These are phyloP conservation scores for Globisporangium canariense DNA, from an alignment of 352 stramenopile genomes.

Conservation along the genomic window DNA sequence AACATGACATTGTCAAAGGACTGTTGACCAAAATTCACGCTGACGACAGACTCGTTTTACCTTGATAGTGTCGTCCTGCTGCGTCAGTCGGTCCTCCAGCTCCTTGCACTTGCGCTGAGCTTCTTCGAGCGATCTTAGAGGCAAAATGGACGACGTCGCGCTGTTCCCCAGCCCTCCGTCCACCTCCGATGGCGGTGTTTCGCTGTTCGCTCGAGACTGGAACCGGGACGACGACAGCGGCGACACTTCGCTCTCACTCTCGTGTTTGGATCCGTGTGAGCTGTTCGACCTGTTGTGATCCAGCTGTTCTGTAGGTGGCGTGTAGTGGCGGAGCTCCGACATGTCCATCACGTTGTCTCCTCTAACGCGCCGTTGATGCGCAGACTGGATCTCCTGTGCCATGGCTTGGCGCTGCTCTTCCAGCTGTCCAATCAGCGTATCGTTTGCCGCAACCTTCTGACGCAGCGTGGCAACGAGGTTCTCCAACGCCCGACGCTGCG, in stretches of 20 bases:
- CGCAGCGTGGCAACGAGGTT: conserved; percentile 58
- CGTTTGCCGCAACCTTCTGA: conserved; percentile 61
- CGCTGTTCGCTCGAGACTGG: conserved; percentile 24
- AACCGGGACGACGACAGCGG: conserved; percentile 18
- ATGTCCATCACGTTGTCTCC: conserved; percentile 54
- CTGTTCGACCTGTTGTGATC: conserved; percentile 5
- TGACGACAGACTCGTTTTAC: conserved; percentile 23
- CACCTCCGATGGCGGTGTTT: conserved; percentile 25
- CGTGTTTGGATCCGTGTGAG: not conserved
- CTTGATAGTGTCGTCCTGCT: conserved; percentile 82
- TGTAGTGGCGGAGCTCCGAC: conserved; percentile 44
- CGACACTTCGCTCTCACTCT: conserved; percentile 11
- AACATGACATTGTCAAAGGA: not conserved
- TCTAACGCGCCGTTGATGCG: conserved; percentile 39
- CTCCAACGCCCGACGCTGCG: conserved; percentile 58
- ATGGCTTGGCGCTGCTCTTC: conserved; percentile 74
- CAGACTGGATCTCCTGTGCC: conserved; percentile 67
- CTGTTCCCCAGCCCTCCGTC: conserved; percentile 18
- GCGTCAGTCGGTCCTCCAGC: conserved; percentile 63
- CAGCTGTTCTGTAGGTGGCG: conserved; percentile 24
- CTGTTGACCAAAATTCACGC: not conserved
- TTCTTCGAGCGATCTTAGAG: conserved; percentile 57
- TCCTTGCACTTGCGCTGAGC: conserved; percentile 76
- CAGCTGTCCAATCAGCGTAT: conserved; percentile 56
- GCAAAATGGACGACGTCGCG: conserved; percentile 47